Evolutionary conservation across 2,329 filamentous ascomycete species (phyloP), one percentile per base, ranked within the genome.

Genomic region (Aspergillus neotritici): DNA sequence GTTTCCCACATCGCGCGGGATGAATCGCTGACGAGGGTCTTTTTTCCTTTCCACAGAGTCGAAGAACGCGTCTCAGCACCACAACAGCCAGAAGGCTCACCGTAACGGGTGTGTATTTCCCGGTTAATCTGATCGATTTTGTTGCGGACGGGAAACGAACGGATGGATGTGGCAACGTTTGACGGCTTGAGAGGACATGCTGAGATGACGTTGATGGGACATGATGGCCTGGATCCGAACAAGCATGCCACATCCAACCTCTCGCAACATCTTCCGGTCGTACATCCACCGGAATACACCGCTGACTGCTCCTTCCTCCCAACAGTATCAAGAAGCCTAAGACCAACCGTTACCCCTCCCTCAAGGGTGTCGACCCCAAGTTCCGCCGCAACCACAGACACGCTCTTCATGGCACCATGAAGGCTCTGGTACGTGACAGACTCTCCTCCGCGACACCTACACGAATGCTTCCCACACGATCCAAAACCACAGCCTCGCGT

Each of bases 41-140:
- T 43, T 41, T 47, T 40, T 59, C 40, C 51, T 46, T 50, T 47
- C 30, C 48, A 46, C 71, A 96, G 90, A 97, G 83, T 97, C 93
- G 68, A 97, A 97, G 89, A 97, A 97, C 85, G 94, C 88, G 78
- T 96, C 91, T 68, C 91, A 97, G 82, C 89, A 96, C 80, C 96
- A 96, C 79, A 86, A 93, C 84, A 83, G 82, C 74, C 86, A 86
- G 80, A 98, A 98, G 87, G 90, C 89, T 78, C 93, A 98, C 85
- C 84, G 86, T 72, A 98, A 98, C 82, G 93, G 93, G 91, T 96
- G 85, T 66, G 84, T 78, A 55, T 46, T 5, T 55, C 30, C 40
- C 47, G 48, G 47, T 50, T 42, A 11, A 34, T 31, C 25, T 41
- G 11, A n/a, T 32, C 31, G 28, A 32, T 38, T 7, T 34, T 34